Percentiles rank a stretch among this genome's conserved stretches.
These are phyloP conservation scores for Aspergillus biplanus DNA, from an alignment of 495 filamentous ascomycete genomes.

Conservation along the genomic window DNA sequence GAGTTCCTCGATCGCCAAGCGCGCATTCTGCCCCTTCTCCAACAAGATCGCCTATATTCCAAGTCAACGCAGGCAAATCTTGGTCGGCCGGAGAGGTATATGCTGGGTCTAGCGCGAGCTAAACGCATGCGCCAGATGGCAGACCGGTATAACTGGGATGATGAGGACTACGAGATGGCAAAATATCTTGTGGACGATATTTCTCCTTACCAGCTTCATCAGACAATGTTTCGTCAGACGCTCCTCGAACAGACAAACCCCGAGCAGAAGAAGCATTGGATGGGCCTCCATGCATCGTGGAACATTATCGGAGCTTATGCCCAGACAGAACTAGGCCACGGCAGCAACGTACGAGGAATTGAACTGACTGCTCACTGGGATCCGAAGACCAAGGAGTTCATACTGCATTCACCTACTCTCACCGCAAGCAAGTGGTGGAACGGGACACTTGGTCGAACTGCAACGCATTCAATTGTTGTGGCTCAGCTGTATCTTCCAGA, in stretches of 20 bases:
- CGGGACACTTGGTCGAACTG: conserved; percentile 48
- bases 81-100: conserved; percentile 48
- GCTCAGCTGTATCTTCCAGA: conserved; percentile 50
- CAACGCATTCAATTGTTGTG: conserved; percentile 30
- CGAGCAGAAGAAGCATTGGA: conserved; percentile 46
- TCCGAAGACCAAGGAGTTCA: conserved; percentile 43
- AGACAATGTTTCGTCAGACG: conserved; percentile 42
- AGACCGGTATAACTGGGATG: conserved; percentile 42
- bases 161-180: conserved; percentile 48
- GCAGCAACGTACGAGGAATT: conserved; percentile 51
- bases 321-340: conserved; percentile 53
- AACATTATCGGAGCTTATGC: conserved; percentile 53
- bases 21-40: conserved; percentile 40
- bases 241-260: conserved; percentile 49
- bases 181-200: conserved; percentile 49
- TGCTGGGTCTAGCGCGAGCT: conserved; percentile 50
- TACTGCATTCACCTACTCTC: conserved; percentile 49
- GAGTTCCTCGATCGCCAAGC: conserved; percentile 48
- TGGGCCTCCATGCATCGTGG: conserved; percentile 46
- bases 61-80: conserved; percentile 50
- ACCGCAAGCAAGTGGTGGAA: conserved; percentile 58
- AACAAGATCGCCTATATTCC: conserved; percentile 42
- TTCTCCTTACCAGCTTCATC: conserved; percentile 24
- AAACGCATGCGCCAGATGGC: conserved; percentile 47
- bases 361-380: conserved; percentile 51